Base-by-base conservation (phyloP, 176 grass and related monocot genomes). In the Aegilops tauschii region DNA sequence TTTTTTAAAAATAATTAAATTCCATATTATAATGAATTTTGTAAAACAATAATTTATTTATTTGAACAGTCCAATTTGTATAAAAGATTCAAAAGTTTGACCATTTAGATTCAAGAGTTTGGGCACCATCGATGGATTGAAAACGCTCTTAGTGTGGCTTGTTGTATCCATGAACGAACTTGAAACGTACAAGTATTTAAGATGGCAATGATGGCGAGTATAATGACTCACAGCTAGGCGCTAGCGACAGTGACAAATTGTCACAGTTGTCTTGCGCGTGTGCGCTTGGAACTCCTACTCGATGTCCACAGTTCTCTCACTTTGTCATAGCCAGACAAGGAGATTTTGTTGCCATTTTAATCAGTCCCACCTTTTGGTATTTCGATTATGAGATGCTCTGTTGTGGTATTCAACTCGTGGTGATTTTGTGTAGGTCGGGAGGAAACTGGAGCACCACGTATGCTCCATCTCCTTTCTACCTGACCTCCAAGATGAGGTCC, bases 401-500 rank as follows among this genome's bases (percentile, higher is more conserved):
- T 54, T 54, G 50, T 54, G 50, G 50, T 67, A 52, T 31, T 63
- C 28, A 68, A 68, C 78, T 83, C 20, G 30, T 64, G 65, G 30
- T 73, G 40, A 11, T 61, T 79, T 65, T 83, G 6, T 90, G 49
- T 61, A 98, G 95, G 73, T 95, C 95, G 32, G 95, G 90, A 54
- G 95, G 95, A 77, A 92, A 98, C 47, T 98, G 95, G 93, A 93
- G 93, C 30, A 98, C 91, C 39, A 98, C 95, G 32, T 98, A 98
- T 61, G 93, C 93, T 12, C 95, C 95, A 3, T 98, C 95, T 59
- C 95, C 95, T 9, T 98, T 95, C 87, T 98, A 98, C 91, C 88
- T 98, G 87, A 98, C 95, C 81, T 98, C 95, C 18, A 90, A 95
- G 80, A 98, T 98, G 95, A 98, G 86, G 68, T 90, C 93, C 37